These are phyloP conservation scores for Ilyonectria destructans DNA, from an alignment of 2,329 filamentous ascomycete species.

Conservation along the genomic window DNA sequence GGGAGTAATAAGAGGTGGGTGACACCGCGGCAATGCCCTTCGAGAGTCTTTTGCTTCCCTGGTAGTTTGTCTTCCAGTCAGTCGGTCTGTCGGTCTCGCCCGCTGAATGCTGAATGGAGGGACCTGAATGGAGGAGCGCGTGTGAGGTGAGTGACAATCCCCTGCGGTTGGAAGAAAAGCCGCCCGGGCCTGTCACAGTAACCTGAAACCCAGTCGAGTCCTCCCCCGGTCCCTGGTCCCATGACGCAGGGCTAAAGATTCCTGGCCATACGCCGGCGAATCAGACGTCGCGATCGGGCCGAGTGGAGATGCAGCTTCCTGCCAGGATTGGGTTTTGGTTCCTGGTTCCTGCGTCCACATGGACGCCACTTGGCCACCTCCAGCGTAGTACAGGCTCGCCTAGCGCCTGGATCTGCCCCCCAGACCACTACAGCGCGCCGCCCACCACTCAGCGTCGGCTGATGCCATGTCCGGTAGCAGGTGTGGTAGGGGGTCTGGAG, in stretches of 20 bases:
- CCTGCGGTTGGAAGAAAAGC: background rate
- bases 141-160: background rate
- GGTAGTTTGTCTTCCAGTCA: background rate
- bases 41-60: background rate
- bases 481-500: background rate
- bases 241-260: background rate
- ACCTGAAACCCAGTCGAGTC: background rate
- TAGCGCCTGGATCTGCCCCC: constrained; percentile 36
- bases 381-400: constrained; percentile 17
- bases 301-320: background rate
- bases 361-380: background rate
- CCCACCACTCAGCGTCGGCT: constrained; percentile 31
- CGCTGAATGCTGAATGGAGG: background rate
- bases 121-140: background rate
- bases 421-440: background rate
- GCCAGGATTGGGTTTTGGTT: constrained; percentile 24
- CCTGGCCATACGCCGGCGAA: background rate
- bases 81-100: too few relatives aligned
- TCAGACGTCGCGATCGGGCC: background rate
- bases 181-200: background rate
- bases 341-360: constrained; percentile 46
- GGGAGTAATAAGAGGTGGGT: too few relatives aligned
- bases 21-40: background rate
- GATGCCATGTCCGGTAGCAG: constrained; percentile 1
- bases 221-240: background rate